Evolutionary conservation across 192 early-diverging fungal genomes (phyloP).

Genomic region (Coemansia sp.): DNA sequence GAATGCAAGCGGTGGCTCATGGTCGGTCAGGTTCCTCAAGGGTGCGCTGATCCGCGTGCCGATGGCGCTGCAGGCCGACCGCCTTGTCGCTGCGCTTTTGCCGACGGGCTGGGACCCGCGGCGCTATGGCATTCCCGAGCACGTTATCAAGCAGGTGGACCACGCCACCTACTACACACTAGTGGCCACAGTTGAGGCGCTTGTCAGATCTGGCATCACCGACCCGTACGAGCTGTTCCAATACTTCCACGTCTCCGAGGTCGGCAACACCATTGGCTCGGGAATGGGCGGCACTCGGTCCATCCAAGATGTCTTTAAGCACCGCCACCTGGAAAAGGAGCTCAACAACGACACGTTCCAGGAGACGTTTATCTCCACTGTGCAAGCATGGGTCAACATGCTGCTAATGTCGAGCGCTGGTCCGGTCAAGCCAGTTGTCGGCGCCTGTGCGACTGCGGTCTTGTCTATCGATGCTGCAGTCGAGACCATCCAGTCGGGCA

Average conservation of each 20-base stretch:
- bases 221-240: constrained; percentile 97
- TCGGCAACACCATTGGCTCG: constrained; percentile 87
- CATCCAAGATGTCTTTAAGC: constrained; percentile 75
- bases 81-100: constrained; percentile 76
- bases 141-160: constrained; percentile 89
- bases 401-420: constrained; percentile 85
- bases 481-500: constrained; percentile 80
- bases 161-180: constrained; percentile 83
- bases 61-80: constrained; percentile 89
- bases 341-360: background rate
- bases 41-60: constrained; percentile 85
- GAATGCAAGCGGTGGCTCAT: constrained; percentile 60
- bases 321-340: constrained; percentile 65
- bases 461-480: constrained; percentile 86
- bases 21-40: constrained; percentile 78
- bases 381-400: constrained; percentile 94
- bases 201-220: constrained; percentile 86
- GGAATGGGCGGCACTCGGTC: constrained; percentile 85
- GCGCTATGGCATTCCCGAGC: constrained; percentile 89
- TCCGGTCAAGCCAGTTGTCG: constrained; percentile 71
- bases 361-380: constrained; percentile 92
- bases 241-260: constrained; percentile 91
- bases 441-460: constrained; percentile 87
- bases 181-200: constrained; percentile 88
- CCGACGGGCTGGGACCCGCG: constrained; percentile 91